Percentiles rank a stretch among this genome's conserved stretches.
Conservation (phyloP, 495 filamentous ascomycete species). For the Massariosphaeria phaeospora region DNA sequence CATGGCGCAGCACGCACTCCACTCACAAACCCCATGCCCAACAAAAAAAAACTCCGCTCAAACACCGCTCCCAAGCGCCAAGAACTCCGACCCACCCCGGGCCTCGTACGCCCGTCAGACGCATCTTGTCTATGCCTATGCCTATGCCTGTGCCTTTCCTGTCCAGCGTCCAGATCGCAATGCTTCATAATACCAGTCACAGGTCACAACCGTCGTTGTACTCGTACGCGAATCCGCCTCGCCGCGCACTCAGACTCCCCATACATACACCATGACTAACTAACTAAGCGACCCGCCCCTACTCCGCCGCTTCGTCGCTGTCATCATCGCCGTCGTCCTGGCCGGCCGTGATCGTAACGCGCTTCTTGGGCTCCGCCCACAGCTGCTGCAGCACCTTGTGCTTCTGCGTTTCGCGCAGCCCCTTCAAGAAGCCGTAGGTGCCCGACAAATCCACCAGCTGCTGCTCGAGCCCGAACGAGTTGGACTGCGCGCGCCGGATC, state of each 20-base stretch:
- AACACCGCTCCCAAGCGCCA: background rate
- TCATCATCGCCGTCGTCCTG: constrained; percentile 13
- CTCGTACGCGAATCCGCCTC: background rate
- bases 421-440: constrained; percentile 68
- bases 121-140: constrained; percentile 10
- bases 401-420: constrained; percentile 71
- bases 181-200: constrained; percentile 8
- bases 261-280: no score
- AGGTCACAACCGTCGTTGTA: background rate
- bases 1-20: no score
- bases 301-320: constrained; percentile 10
- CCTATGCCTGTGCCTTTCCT: no score
- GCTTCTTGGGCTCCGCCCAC: constrained; percentile 28
- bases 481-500: constrained; percentile 61
- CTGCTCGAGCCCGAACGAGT: constrained; percentile 68
- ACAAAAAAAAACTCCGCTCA: no score
- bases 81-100: background rate
- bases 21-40: no score
- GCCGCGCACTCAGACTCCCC: no score
- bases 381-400: constrained; percentile 67
- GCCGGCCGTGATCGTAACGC: constrained; percentile 15
- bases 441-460: constrained; percentile 78
- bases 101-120: background rate
- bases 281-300: no score
- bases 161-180: constrained; percentile 16